A percentile compares a stretch with the other conserved stretches of the same genome.
These are phyloP conservation scores for Massospora cicadina DNA, from an alignment of 371 early-diverging fungal genomes.

Conservation along the genomic window DNA sequence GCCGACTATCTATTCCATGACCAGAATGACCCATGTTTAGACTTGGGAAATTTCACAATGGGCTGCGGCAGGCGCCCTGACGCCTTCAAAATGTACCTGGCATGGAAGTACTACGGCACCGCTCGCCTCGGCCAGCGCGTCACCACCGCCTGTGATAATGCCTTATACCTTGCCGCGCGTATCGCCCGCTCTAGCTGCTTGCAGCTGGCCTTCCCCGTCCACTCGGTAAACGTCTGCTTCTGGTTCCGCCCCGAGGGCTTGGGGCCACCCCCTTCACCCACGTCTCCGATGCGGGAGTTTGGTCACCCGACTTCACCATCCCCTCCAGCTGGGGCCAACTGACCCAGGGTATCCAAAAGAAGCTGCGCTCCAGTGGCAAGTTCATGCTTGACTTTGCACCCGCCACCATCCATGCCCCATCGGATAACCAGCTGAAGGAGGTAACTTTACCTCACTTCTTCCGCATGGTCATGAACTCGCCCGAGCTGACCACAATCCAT, in stretches of 20 bases:
- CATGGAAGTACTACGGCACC: conserved; percentile 62
- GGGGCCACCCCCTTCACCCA: background rate
- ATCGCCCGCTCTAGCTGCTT: conserved; percentile 16
- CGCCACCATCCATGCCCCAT: background rate
- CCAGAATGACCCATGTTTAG: conserved; percentile 13
- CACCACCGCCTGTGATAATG: conserved; percentile 24
- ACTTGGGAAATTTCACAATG: conserved; percentile 63
- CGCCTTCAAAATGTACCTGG: conserved; percentile 61
- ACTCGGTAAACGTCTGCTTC: conserved; percentile 40
- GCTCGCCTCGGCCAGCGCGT: conserved; percentile 28
- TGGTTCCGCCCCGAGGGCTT: conserved; percentile 35
- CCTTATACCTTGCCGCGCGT: conserved; percentile 20
- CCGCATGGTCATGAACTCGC: conserved; percentile 8
- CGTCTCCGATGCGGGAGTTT: background rate
- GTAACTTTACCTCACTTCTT: conserved; percentile 3
- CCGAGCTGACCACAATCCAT: background rate
- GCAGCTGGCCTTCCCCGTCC: conserved; percentile 20
- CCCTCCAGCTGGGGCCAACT: background rate
- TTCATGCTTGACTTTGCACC: conserved; percentile 5
- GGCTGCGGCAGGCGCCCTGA: conserved; percentile 79
- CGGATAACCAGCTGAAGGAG: background rate
- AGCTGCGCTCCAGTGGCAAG: background rate
- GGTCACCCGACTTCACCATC: background rate
- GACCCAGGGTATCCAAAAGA: background rate
- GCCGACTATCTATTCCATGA: conserved; percentile 63